Percentiles rank a stretch among this genome's conserved stretches.
Conservation (phyloP, 2,329 filamentous ascomycete genomes). For the Aspergillus neotritici region DNA sequence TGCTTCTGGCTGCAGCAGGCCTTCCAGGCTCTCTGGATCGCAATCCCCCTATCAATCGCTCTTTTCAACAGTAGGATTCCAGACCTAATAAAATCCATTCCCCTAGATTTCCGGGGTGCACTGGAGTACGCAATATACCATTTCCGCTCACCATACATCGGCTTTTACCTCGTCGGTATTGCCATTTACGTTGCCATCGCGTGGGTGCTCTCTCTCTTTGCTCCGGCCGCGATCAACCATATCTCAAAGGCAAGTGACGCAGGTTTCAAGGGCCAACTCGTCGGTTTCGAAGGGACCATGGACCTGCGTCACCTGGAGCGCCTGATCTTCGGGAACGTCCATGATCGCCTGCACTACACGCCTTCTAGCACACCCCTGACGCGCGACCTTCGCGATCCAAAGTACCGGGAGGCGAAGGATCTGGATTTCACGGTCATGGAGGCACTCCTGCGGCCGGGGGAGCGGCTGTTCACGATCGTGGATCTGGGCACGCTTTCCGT, state of each 20-base stretch:
- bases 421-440: too few relatives aligned
- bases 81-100: too few relatives aligned
- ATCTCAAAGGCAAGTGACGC: conserved; percentile 9
- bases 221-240: conserved; percentile 11
- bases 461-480: conserved; percentile 28
- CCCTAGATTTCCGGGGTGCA: too few relatives aligned
- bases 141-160: too few relatives aligned
- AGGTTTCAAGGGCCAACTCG: conserved; percentile 8
- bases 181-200: background rate
- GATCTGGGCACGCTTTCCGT: conserved; percentile 29
- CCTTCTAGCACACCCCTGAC: conserved; percentile 13
- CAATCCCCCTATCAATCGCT: conserved; percentile 2
- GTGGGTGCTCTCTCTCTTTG: conserved; percentile 14
- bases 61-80: too few relatives aligned
- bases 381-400: conserved; percentile 2
- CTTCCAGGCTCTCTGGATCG: conserved; percentile 5
- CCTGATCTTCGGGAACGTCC: conserved; percentile 12
- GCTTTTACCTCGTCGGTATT: too few relatives aligned
- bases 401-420: conserved; percentile 4
- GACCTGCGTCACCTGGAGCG: conserved; percentile 9
- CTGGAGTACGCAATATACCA: too few relatives aligned
- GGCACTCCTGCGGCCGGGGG: conserved; percentile 7
- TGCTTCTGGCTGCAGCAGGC: conserved; percentile 8
- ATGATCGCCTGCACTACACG: conserved; percentile 10
- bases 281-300: conserved; percentile 15